phyloP scores from a whole-genome alignment of 2,329 filamentous ascomycete genomes.

The Xylaria sp. region DNA sequence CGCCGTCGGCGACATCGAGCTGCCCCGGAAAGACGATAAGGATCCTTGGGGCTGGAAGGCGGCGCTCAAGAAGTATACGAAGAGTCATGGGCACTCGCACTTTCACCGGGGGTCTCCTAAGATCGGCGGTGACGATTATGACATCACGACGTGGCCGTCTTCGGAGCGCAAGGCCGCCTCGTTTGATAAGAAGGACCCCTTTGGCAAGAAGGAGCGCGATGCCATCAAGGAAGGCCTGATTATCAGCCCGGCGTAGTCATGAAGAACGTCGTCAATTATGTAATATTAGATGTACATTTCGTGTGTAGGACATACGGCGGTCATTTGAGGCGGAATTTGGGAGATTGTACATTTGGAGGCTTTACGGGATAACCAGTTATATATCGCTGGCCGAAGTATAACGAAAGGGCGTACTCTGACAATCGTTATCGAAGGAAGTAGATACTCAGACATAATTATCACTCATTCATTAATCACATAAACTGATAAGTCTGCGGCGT shows the following conservation, averaged over 20 bases:
- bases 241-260: constrained; percentile 30
- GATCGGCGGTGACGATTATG: constrained; percentile 55
- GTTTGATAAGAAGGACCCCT: constrained; percentile 53
- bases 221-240: constrained; percentile 54
- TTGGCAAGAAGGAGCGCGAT: constrained; percentile 49
- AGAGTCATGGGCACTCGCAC: constrained; percentile 28
- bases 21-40: constrained; percentile 43
- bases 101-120: constrained; percentile 6
- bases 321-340: not conserved
- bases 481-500: not conserved
- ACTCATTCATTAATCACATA: not conserved
- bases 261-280: not conserved
- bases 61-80: constrained; percentile 42
- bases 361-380: not conserved
- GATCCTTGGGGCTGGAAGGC: constrained; percentile 47
- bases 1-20: constrained; percentile 42
- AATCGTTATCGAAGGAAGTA: not conserved
- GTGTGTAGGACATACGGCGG: constrained; percentile 14
- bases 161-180: constrained; percentile 49
- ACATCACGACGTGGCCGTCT: constrained; percentile 52
- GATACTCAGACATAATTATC: not conserved
- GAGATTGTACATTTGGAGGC: not conserved
- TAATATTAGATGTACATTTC: not conserved
- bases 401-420: not conserved
- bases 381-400: not conserved